A percentile compares a stretch with the other conserved stretches of the same genome.
Conservation (phyloP, 257 asterid genomes). For the Nicotiana otophora region DNA sequence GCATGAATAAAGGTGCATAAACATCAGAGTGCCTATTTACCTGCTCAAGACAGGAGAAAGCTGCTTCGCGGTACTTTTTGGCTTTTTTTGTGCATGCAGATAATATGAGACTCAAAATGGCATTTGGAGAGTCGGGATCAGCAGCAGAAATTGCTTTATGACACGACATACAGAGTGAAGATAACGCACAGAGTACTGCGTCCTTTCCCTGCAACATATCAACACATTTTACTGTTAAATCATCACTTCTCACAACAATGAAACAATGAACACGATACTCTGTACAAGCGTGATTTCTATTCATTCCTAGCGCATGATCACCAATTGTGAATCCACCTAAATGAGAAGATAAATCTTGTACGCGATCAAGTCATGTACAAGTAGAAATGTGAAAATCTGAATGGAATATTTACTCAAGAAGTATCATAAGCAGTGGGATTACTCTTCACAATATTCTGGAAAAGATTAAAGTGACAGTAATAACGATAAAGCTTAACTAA, state of each 20-base stretch:
- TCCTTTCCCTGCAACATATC: slow-evolving; percentile 77
- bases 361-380: too few species aligned
- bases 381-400: too few species aligned
- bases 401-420: too few species aligned
- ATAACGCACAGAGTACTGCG: slow-evolving; percentile 62
- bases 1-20: background rate
- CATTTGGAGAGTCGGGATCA: slow-evolving; percentile 58
- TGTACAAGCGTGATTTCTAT: too few species aligned
- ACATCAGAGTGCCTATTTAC: slow-evolving; percentile 25
- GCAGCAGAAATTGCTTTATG: slow-evolving; percentile 61
- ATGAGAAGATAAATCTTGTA: too few species aligned
- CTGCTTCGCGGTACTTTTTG: slow-evolving; percentile 84
- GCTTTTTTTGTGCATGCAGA: slow-evolving; percentile 76
- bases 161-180: slow-evolving; percentile 78
- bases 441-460: too few species aligned
- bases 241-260: background rate
- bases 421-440: too few species aligned
- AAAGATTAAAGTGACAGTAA: too few species aligned
- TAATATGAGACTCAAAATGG: slow-evolving; percentile 62
- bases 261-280: background rate
- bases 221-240: slow-evolving; percentile 12
- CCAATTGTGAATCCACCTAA: background rate
- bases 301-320: background rate
- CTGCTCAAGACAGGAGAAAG: slow-evolving; percentile 90
- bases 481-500: background rate